Base-by-base conservation (phyloP, 2,329 filamentous ascomycete genomes). In the Venturia effusa region DNA sequence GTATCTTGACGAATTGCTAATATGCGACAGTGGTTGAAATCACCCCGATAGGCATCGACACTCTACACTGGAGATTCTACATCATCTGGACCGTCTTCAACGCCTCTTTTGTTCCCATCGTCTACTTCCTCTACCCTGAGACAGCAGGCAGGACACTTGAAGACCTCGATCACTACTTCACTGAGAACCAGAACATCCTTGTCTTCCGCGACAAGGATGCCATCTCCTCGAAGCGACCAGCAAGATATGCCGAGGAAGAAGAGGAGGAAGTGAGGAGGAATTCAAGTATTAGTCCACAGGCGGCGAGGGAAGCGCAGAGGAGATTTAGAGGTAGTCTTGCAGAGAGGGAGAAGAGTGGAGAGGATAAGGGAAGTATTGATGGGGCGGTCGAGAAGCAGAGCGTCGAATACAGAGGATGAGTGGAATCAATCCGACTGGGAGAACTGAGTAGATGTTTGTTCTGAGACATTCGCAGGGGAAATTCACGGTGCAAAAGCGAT, bases 41-140 rank as follows among this genome's bases (percentile, higher is more conserved):
- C 60, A 80, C 78, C 0, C 78, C 78, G 0, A 75, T 75, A 2
- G 77, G 77, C 0, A 78, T 80, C 41, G 68, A 75, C 22, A 74
- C 66, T 55, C 70, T 78, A 1, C 69, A 71, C 0, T 78, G 76
- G 75, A 70, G 70, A 37, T 78, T 77, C 66, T 79, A 76, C 69
- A 77, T 80, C 54, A 75, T 77, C n/a, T 79, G 74, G 75, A 75
- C 71, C 0, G 70, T 78, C 1, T 72, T 78, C 68, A 80, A 81
- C 65, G 76, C 74, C 59, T 68, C 75, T 3, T 83, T 82, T 67
- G 71, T 83, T 0, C 80, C 80, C 0, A 74, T 78, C 11, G 73
- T 80, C 10, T 61, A 60, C 34, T 48, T 67, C 37, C 65, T 66
- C 59, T 67, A 67, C 39, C 66, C 63, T 15, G 63, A 76, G 72